A percentile compares a stretch with the other conserved stretches of the same genome.
Evolutionary conservation across 164 flowering plant genomes (phyloP).

Genomic region (Macadamia tetraphylla): DNA sequence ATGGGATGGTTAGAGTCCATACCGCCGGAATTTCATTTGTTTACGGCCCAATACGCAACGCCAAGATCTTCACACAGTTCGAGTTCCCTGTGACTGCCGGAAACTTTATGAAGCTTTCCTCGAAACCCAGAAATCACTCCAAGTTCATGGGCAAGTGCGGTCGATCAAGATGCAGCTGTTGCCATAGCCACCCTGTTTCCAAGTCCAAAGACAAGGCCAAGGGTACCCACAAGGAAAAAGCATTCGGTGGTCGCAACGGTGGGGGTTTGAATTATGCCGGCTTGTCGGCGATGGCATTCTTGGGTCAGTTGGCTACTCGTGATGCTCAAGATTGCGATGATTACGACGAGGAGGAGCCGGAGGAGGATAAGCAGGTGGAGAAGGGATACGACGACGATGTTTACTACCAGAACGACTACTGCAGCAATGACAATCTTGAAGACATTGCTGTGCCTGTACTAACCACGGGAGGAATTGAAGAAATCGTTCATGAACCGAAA

Average conservation of each 20-base stretch:
- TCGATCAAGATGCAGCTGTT: conserved; percentile 27
- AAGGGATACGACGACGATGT: too few species aligned
- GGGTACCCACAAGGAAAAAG: conserved; percentile 42
- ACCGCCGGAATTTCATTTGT: conserved; percentile 25
- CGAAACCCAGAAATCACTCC: conserved; percentile 81
- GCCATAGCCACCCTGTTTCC: conserved; percentile 43
- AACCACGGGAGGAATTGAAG: neutral
- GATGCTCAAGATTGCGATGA: conserved; percentile 6
- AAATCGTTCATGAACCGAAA: neutral
- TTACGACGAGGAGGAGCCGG: neutral
- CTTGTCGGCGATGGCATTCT: conserved; percentile 29
- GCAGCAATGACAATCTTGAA: too few species aligned
- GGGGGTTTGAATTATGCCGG: conserved; percentile 29
- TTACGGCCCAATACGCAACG: conserved; percentile 2
- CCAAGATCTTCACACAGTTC: conserved; percentile 24
- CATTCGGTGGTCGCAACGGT: neutral
- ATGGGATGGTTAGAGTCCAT: conserved; percentile 33
- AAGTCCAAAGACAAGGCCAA: conserved; percentile 59
- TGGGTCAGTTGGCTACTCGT: conserved; percentile 24
- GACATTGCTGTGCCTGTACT: too few species aligned
- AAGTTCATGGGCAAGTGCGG: conserved; percentile 71
- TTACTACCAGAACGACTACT: too few species aligned
- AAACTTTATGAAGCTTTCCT: conserved; percentile 39
- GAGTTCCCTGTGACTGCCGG: conserved; percentile 55
- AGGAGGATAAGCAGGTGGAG: neutral